Base-by-base conservation (phyloP, 495 filamentous ascomycete species). In the Penicillium pulvis region DNA sequence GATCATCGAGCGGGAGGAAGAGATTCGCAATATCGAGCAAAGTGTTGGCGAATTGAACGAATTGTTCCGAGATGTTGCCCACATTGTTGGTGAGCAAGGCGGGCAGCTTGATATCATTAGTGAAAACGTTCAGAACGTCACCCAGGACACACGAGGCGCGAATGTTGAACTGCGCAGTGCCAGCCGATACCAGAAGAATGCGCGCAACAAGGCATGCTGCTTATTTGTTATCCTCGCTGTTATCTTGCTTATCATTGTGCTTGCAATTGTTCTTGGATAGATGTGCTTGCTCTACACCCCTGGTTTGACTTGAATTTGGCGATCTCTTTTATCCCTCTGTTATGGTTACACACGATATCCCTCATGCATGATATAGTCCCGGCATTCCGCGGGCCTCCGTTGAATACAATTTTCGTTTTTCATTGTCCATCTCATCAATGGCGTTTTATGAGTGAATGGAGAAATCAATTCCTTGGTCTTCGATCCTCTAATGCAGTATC, bases 11-110 rank as follows among this genome's bases (percentile, higher is more conserved):
- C 91, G 94, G 17, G 94, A 99, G 71, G 82, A 88, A 20, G 94
- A 98, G 79, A 99, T 99, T 63, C 87, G 93, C 31, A 91, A 94
- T 65, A 98, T 99, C 66, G 94, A 99, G 75, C 92, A 96, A 68
- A 90, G 88, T 58, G 93, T 98, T 11, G 89, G 90, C 53, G 94
- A 98, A 68, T 78, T 98, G 54, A 98, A 98, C 65, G 94, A 98
- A 71, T 80, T 98, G 31, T 98, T 98, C 80, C 82, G 92, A 42
- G 95, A 99, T 75, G 90, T 98, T 24, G 95, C 94, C 42, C 91
- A 95, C 64, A 97, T 98, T 64, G 93, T 99, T 39, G 84, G 84
- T 62, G 93, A 96, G 73, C 94, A 99, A 76, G 95, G 94, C 14
- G 91, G 89, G 44, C 83, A 88, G 71, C 79, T 99, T 12, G 91